phyloP scores from a whole-genome alignment of 257 asterid genomes.

The Eustoma russellianum region DNA sequence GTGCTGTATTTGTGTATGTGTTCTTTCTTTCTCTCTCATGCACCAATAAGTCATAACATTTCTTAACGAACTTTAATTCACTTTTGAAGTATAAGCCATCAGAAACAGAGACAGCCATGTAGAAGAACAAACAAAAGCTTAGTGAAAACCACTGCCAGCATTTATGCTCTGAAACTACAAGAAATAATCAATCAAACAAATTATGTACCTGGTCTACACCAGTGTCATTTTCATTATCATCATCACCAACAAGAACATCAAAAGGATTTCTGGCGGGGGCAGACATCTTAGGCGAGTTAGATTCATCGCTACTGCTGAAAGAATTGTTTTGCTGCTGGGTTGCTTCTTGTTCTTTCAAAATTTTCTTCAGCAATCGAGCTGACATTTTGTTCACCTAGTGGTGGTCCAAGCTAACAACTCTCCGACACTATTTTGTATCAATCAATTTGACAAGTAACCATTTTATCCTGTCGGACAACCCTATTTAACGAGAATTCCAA shows the following conservation, averaged over 20 bases:
- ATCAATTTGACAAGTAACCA: too few species aligned
- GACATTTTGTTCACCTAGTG: constrained; percentile 33
- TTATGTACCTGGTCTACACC: constrained; percentile 32
- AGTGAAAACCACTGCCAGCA: neutral
- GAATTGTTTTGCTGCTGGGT: constrained; percentile 23
- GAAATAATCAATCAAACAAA: neutral
- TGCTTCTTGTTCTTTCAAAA: constrained; percentile 54
- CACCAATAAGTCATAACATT: too few species aligned
- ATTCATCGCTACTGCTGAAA: constrained; percentile 33
- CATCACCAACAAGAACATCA: constrained; percentile 47
- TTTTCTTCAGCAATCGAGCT: constrained; percentile 52
- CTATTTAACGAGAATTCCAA: too few species aligned
- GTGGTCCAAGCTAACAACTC: too few species aligned
- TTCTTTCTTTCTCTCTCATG: too few species aligned
- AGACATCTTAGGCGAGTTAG: constrained; percentile 33
- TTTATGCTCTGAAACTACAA: neutral
- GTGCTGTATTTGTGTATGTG: too few species aligned
- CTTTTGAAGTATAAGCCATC: too few species aligned
- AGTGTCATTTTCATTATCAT: constrained; percentile 17
- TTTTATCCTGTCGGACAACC: too few species aligned
- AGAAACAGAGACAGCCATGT: neutral
- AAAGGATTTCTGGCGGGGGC: constrained; percentile 39
- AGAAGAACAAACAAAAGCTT: neutral
- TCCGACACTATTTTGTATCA: too few species aligned
- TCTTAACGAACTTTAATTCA: too few species aligned